These are phyloP conservation scores for Leccinum subrobustum DNA, from an alignment of 1,284 basidiomycete species.

Conservation along the genomic window DNA sequence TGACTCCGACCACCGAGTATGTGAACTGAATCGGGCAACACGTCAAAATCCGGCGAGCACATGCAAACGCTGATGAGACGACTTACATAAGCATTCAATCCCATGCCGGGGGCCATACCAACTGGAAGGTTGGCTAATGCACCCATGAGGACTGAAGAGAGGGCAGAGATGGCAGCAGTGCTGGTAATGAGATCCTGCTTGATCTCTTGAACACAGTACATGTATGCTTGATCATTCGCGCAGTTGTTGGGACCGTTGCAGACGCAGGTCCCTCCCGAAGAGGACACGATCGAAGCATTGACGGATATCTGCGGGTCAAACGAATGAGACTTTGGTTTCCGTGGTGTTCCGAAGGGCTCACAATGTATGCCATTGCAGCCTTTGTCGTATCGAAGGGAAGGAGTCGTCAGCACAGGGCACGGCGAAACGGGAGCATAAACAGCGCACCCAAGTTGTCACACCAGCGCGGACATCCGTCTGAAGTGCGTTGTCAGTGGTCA, in stretches of 20 bases:
- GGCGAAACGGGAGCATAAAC: neutral
- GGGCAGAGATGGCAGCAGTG: conserved; percentile 76
- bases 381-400: conserved; percentile 18
- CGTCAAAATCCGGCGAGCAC: neutral
- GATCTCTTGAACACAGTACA: conserved; percentile 64
- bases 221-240: conserved; percentile 57
- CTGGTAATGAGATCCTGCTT: conserved; percentile 74
- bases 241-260: conserved; percentile 54
- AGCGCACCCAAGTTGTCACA: conserved; percentile 74
- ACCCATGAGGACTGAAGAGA: conserved; percentile 82
- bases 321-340: neutral
- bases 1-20: conserved; percentile 84
- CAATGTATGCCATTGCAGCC: conserved; percentile 73
- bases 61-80: neutral
- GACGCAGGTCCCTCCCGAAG: conserved; percentile 81
- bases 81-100: conserved; percentile 81
- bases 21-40: conserved; percentile 57
- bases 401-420: conserved; percentile 7
- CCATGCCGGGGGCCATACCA: conserved; percentile 77
- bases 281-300: conserved; percentile 75
- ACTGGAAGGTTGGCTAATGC: conserved; percentile 83
- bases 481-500: conserved; percentile 4
- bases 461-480: conserved; percentile 83
- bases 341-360: conserved; percentile 27
- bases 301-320: conserved; percentile 65